Conservation (phyloP, 495 filamentous ascomycete genomes). For the Cercophora newfieldiana region DNA sequence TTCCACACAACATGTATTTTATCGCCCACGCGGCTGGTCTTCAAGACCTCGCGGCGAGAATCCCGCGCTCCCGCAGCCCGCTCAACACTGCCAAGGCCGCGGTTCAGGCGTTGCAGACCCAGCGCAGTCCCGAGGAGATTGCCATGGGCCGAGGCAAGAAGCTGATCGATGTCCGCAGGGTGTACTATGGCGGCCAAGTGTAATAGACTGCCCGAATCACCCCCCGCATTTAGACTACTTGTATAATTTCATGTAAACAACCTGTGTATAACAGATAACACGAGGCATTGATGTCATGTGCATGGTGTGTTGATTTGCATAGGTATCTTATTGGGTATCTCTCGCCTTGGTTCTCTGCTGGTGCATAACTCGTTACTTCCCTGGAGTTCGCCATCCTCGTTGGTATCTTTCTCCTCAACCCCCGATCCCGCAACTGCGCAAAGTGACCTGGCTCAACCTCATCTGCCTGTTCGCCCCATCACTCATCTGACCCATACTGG, state of each 20-base stretch:
- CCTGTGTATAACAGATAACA: slow-evolving; percentile 2
- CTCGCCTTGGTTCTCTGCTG: too few species aligned
- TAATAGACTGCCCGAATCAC: slow-evolving; percentile 33
- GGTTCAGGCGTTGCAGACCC: slow-evolving; percentile 75
- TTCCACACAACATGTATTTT: slow-evolving; percentile 87
- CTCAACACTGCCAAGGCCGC: slow-evolving; percentile 97
- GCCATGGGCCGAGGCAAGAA: slow-evolving; percentile 87
- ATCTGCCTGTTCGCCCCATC: too few species aligned
- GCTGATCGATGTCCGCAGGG: slow-evolving; percentile 91
- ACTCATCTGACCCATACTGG: not conserved
- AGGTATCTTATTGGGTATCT: not conserved
- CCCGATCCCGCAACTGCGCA: not conserved
- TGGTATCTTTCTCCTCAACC: not conserved
- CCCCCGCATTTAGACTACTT: not conserved
- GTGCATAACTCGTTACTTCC: not conserved
- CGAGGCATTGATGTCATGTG: not conserved
- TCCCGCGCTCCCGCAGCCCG: slow-evolving; percentile 78
- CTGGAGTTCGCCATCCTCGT: not conserved
- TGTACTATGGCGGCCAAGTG: slow-evolving; percentile 87
- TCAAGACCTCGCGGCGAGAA: slow-evolving; percentile 76
- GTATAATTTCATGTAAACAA: slow-evolving; percentile 14
- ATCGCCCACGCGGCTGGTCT: slow-evolving; percentile 84
- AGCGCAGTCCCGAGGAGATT: slow-evolving; percentile 84
- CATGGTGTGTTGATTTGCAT: not conserved
- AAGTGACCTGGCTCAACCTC: too few species aligned